A percentile compares a stretch with the other conserved stretches of the same genome.
Conservation (phyloP, 2,329 filamentous ascomycete genomes). For the Lecanosticta acicola region DNA sequence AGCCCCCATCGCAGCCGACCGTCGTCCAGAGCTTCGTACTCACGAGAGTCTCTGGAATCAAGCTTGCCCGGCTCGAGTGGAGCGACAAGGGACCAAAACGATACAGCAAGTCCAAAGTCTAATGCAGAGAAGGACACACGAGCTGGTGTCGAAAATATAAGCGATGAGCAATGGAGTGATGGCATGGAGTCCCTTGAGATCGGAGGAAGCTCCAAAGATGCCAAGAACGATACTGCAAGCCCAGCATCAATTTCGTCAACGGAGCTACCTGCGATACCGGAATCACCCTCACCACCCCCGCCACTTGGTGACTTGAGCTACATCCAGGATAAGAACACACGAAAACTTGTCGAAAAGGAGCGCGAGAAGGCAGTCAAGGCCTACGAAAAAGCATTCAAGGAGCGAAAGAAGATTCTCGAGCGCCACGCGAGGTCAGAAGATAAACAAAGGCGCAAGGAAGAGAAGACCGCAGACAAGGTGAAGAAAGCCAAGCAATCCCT, state of each 20-base stretch:
- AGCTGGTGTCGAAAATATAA: not conserved
- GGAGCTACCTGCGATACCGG: not conserved
- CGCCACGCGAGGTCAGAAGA: slow-evolving; percentile 10
- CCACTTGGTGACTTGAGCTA: slow-evolving; percentile 51
- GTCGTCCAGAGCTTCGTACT: slow-evolving; percentile 6
- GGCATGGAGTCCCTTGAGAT: slow-evolving; percentile 21
- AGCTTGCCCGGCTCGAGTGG: not conserved
- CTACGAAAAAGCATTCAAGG: slow-evolving; percentile 62
- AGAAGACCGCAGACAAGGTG: slow-evolving; percentile 18
- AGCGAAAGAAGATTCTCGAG: slow-evolving; percentile 43
- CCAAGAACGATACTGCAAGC: not conserved
- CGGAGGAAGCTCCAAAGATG: not conserved
- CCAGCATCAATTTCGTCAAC: no score
- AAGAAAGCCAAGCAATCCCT: slow-evolving; percentile 9
- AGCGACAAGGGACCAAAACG: not conserved
- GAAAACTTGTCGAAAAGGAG: slow-evolving; percentile 65
- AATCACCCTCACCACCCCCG: slow-evolving; percentile 45
- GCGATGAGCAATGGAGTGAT: slow-evolving; percentile 14
- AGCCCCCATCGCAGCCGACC: slow-evolving; percentile 8
- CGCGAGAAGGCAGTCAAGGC: slow-evolving; percentile 56
- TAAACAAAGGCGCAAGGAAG: slow-evolving; percentile 11
- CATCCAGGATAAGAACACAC: slow-evolving; percentile 58
- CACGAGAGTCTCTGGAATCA: not conserved
- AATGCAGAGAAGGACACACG: not conserved
- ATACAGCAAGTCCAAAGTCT: no score